These are phyloP conservation scores for Eragrostis tef DNA, from an alignment of 202 grass and related monocot genomes.

Conservation along the genomic window DNA sequence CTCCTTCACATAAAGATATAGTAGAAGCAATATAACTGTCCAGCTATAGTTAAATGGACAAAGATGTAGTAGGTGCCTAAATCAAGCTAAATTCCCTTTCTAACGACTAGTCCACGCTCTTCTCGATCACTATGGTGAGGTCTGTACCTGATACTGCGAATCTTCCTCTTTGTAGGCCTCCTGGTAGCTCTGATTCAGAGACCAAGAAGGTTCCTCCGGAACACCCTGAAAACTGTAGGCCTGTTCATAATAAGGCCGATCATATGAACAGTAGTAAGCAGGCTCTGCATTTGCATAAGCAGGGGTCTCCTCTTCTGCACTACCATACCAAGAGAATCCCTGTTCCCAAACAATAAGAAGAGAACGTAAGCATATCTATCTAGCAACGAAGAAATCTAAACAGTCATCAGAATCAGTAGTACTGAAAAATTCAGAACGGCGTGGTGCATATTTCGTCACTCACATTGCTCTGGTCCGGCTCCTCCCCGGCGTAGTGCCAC, in stretches of 20 bases:
- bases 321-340: conserved; percentile 41
- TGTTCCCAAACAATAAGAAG: conserved; percentile 39
- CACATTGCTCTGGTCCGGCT: conserved; percentile 44
- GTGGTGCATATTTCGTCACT: conserved; percentile 35
- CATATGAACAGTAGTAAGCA: conserved; percentile 48
- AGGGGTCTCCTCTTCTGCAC: conserved; percentile 27
- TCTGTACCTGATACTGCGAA: conserved; percentile 56
- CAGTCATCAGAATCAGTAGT: not conserved
- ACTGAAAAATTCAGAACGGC: not conserved
- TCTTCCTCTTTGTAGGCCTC: conserved; percentile 54
- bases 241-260: conserved; percentile 34
- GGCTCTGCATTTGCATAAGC: conserved; percentile 29
- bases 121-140: not conserved
- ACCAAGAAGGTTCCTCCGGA: conserved; percentile 43
- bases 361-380: not conserved
- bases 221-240: conserved; percentile 15
- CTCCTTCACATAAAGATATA: not conserved
- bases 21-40: conserved; percentile 4
- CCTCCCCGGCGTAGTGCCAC: conserved; percentile 42
- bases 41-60: not conserved
- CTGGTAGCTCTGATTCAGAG: conserved; percentile 54
- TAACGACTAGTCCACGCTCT: not conserved
- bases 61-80: not conserved
- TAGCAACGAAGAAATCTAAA: not conserved
- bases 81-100: not conserved